Conservation (phyloP, 2,329 filamentous ascomycete genomes). For the Stemphylium beticola region DNA sequence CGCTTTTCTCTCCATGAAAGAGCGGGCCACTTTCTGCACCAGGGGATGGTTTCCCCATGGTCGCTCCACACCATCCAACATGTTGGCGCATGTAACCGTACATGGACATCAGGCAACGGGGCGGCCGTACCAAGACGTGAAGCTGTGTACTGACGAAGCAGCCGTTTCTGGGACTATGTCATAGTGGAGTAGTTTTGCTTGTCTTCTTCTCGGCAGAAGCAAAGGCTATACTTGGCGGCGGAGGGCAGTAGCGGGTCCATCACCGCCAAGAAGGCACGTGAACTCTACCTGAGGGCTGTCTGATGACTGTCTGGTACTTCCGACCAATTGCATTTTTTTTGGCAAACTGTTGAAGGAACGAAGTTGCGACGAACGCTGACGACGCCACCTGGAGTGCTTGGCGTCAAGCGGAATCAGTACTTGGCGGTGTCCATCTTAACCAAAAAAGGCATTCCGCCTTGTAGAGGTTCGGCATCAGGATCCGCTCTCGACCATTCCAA, state of each 20-base stretch:
- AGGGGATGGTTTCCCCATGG: slow-evolving; percentile 18
- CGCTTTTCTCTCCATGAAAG: slow-evolving; percentile 16
- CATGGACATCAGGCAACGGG: slow-evolving; percentile 17
- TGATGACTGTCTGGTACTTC: neutral
- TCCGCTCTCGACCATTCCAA: slow-evolving; percentile 2
- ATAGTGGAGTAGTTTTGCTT: slow-evolving; percentile 31
- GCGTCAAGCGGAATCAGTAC: slow-evolving; percentile 15
- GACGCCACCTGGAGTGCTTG: slow-evolving; percentile 11
- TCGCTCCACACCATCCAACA: slow-evolving; percentile 19
- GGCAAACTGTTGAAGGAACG: neutral
- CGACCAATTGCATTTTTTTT: slow-evolving; percentile 9
- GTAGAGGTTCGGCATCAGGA: slow-evolving; percentile 8
- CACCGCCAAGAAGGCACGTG: slow-evolving; percentile 19
- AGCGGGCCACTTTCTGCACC: slow-evolving; percentile 10
- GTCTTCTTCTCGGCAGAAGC: slow-evolving; percentile 28
- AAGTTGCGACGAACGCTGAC: slow-evolving; percentile 9
- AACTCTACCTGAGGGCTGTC: slow-evolving; percentile 1
- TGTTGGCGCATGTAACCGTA: slow-evolving; percentile 38
- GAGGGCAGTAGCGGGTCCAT: slow-evolving; percentile 13
- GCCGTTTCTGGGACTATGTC: slow-evolving; percentile 32
- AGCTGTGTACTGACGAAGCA: slow-evolving; percentile 6
- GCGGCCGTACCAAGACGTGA: slow-evolving; percentile 20
- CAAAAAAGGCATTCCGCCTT: slow-evolving; percentile 10
- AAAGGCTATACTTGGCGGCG: slow-evolving; percentile 26
- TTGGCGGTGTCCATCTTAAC: slow-evolving; percentile 19